A percentile compares a stretch with the other conserved stretches of the same genome.
Conservation (phyloP, 1,284 basidiomycete genomes). For the Microbotryum saponariae region DNA sequence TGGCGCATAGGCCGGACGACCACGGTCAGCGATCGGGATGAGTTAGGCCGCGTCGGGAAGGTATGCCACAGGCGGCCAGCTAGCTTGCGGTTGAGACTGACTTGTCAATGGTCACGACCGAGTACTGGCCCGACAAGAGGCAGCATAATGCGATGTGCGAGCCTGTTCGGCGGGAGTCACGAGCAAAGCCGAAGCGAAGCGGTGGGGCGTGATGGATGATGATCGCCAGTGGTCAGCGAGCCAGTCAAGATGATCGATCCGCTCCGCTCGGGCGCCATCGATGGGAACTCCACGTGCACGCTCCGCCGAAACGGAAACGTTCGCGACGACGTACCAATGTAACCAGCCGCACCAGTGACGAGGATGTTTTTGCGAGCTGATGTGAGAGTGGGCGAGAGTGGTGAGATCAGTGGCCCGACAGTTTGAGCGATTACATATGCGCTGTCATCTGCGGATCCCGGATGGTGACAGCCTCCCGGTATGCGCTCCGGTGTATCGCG, state of each 20-base stretch:
- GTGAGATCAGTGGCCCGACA: not conserved
- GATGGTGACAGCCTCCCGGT: too few relatives aligned
- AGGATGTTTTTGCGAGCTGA: constrained; percentile 30
- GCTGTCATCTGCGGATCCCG: not conserved
- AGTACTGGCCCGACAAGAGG: constrained; percentile 42
- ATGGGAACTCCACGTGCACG: not conserved
- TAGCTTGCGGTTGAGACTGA: constrained; percentile 5
- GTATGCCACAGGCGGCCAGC: too few relatives aligned
- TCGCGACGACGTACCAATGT: constrained; percentile 31
- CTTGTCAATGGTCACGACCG: constrained; percentile 41
- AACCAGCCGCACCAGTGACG: constrained; percentile 33
- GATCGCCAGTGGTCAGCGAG: not conserved
- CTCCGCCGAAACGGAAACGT: not conserved
- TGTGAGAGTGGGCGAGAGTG: not conserved
- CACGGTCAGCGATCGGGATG: not conserved
- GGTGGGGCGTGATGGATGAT: too few relatives aligned
- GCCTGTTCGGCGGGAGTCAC: constrained; percentile 18
- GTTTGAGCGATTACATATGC: not conserved
- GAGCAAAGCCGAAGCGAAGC: not conserved
- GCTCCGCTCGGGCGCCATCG: not conserved
- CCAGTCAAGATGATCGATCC: too few relatives aligned
- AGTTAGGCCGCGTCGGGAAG: not conserved
- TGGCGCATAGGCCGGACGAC: not conserved
- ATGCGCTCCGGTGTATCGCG: too few relatives aligned
- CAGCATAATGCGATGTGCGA: constrained; percentile 44